Base-by-base conservation (phyloP, 2,329 filamentous ascomycete genomes). In the Arthrinium phaeospermum region DNA sequence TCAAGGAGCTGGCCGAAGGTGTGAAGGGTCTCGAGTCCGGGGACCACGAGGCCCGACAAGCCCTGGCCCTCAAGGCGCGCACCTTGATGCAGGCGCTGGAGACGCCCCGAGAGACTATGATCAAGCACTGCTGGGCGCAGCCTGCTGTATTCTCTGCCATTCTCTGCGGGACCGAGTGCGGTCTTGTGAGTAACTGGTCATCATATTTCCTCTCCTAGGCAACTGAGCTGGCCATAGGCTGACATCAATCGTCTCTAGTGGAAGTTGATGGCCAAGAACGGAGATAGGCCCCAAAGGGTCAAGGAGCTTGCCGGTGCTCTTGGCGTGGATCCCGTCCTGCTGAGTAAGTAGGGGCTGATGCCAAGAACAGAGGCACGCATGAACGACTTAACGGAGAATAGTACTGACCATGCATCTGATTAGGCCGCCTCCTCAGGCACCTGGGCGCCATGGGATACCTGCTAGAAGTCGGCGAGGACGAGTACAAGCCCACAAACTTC, bases 91-190 rank as follows among this genome's bases (percentile, higher is more conserved):
- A 79, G 41, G 80, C 83, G 0, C 77, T 85, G 0, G 85, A 87
- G 74, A 86, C 84, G 0, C 86, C 86, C 0, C 80, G 85, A 8
- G 86, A 88, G 77, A 84, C 85, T 0, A 86, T 87, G 80, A 80
- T 86, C 70, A 80, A 83, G 71, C 84, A 86, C 64, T 80, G 77
- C 73, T 87, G 85, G 84, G 84, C 83, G 0, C 80, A 87, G 80
- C 70, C 72, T 0, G 71, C 47, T 27, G 69, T 71, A 7, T n/a
- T 73, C 37, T 74, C 76, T 8, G 79, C 77, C 3, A 70, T 82
- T 53, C 78, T 74, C n/a, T 73, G 76, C 6, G 82, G 82, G 27
- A 77, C 81, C 0, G 79, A 84, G 5, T 37, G 76, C 77, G n/a
- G 53, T 22, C 53, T 61, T 3, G 53, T 61, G 4, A 37, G 53